phyloP scores from a whole-genome alignment of 257 asterid species.

The Ilex aquifolium region DNA sequence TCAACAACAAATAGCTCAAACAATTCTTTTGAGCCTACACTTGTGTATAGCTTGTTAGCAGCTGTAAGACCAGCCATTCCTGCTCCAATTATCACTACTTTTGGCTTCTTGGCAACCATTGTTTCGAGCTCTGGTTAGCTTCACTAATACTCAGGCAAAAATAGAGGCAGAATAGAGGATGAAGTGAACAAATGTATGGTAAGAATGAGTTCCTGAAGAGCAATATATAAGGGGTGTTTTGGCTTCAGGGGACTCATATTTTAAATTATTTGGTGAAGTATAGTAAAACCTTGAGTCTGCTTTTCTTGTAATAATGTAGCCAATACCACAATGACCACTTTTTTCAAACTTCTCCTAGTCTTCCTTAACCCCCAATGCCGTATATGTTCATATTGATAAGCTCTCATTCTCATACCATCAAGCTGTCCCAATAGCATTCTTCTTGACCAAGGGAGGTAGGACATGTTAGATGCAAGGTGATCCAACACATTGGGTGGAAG shows the following conservation, averaged over 20 bases:
- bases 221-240: slow-evolving; percentile 22
- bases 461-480: slow-evolving; percentile 4
- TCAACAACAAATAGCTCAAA: slow-evolving; percentile 66
- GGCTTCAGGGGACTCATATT: slow-evolving; percentile 8
- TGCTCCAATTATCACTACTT: slow-evolving; percentile 78
- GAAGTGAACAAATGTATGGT: slow-evolving; percentile 15
- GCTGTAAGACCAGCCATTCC: slow-evolving; percentile 93
- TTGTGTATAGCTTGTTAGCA: slow-evolving; percentile 62
- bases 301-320: slow-evolving; percentile 20
- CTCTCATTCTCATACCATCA: neutral
- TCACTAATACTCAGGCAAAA: neutral
- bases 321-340: slow-evolving; percentile 11
- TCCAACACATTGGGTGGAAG: no score
- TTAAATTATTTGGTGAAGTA: slow-evolving; percentile 14
- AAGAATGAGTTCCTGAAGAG: slow-evolving; percentile 18
- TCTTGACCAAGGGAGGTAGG: slow-evolving; percentile 8
- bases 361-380: slow-evolving; percentile 1
- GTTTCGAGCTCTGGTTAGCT: neutral
- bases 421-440: neutral
- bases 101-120: slow-evolving; percentile 58
- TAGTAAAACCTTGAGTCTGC: slow-evolving; percentile 27
- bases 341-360: slow-evolving; percentile 5
- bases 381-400: neutral
- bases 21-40: slow-evolving; percentile 21
- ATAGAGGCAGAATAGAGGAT: neutral